Base-by-base conservation (phyloP, 257 asterid species). In the Solanum virginianum region DNA sequence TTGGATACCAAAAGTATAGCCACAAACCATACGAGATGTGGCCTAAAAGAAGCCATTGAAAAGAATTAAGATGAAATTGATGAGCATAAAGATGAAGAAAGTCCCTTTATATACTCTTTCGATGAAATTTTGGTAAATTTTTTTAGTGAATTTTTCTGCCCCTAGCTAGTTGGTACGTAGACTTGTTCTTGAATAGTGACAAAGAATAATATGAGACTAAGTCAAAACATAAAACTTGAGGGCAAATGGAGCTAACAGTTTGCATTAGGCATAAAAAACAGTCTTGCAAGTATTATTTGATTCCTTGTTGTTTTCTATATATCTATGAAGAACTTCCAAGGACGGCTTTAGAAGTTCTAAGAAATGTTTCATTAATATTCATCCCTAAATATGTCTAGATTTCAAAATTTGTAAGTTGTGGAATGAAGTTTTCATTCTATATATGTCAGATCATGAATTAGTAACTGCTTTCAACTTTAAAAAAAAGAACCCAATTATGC, bases 31-130 rank as follows among this genome's bases (percentile, higher is more conserved):
- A 56, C 43, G 4, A 86, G 17, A 55, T 45, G 20, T 53, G 88
- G 85, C 88, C n/a, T 79, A 83, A 68, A 55, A 41, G 84, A 63
- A 22, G 82, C 69, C 86, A 86, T 75, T 26, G 80, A 81, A 26
- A 54, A 45, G 74, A 29, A n/a, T 85, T 85, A 12, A 32, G 14
- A 0, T 74, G 43, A 39, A 84, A 7, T 32, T 39, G 54, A 57
- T 22, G 59, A 49, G 26, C 18, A 49, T 4, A 39, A 45, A 53
- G 45, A 71, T 10, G 41, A 29, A n/a, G 18, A 41, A 80, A 22
- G 81, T 55, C 66, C 26, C 77, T 65, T 53, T 68, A 13, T 85
- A 57, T 72, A 66, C 55, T 82, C 24, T 45, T 39, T 20, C 51
- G 47, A 51, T 77, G 62, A 77, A 47, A 16, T 24, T 22, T 49